Conservation (phyloP, 805 yeast species). For the Starmerella roubikii region DNA sequence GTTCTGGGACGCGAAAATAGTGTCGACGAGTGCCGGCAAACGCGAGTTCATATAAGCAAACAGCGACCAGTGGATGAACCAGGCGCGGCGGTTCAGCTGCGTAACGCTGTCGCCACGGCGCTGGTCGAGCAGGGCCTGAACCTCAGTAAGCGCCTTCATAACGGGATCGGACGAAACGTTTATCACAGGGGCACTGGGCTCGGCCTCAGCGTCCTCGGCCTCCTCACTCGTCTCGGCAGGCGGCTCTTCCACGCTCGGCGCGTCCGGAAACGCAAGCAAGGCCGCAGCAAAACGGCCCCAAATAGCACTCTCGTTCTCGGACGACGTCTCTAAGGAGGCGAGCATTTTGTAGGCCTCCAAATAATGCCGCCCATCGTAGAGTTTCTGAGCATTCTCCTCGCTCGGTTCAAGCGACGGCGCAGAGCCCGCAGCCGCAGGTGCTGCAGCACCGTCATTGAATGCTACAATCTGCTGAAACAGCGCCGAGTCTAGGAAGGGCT, state of each 20-base stretch:
- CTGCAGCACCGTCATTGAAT: conserved; percentile 26
- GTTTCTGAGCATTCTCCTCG: conserved; percentile 25
- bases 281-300: conserved; percentile 61
- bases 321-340: conserved; percentile 31
- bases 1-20: conserved; percentile 46
- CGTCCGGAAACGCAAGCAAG: conserved; percentile 30
- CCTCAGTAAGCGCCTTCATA: conserved; percentile 37
- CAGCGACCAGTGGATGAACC: conserved; percentile 58
- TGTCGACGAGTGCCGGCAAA: conserved; percentile 40
- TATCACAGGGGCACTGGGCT: background rate
- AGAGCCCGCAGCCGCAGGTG: conserved; percentile 1
- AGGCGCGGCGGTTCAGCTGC: conserved; percentile 49
- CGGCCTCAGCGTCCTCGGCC: conserved; percentile 27
- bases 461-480: conserved; percentile 41
- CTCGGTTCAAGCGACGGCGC: conserved; percentile 4
- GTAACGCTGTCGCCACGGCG: conserved; percentile 41
- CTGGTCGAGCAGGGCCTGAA: conserved; percentile 47
- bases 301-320: conserved; percentile 6
- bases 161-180: conserved; percentile 36
- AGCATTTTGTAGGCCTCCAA: conserved; percentile 22
- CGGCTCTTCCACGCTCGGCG: conserved; percentile 3
- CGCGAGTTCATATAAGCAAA: conserved; percentile 47
- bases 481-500: conserved; percentile 51
- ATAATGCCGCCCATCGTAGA: conserved; percentile 32
- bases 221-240: conserved; percentile 32